Evolutionary conservation across 2,329 filamentous ascomycete species (phyloP).

Genomic region (Alternaria sp.): DNA sequence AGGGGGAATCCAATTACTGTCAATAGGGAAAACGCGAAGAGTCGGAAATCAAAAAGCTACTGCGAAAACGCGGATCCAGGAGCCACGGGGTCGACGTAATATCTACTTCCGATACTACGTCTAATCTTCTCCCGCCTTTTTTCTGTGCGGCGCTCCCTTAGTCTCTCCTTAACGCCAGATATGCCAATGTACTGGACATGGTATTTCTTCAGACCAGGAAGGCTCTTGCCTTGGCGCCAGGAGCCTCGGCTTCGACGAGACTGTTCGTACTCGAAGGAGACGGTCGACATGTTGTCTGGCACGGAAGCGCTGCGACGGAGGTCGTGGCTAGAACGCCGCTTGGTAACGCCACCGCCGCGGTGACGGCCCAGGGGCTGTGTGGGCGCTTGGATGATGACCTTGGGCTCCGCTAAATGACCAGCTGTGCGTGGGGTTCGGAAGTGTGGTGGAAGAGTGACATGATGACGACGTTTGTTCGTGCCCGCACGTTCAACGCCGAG

Average conservation of each 20-base stretch:
- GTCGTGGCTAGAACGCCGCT: conserved; percentile 23
- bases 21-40: background rate
- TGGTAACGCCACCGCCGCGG: conserved; percentile 35
- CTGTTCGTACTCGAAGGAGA: conserved; percentile 22
- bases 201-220: conserved; percentile 56
- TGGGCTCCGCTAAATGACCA: conserved; percentile 26
- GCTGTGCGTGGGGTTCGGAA: conserved; percentile 26
- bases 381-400: conserved; percentile 39
- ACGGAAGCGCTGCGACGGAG: conserved; percentile 27
- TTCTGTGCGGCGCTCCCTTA: conserved; percentile 60
- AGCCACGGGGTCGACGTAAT: conserved; percentile 44
- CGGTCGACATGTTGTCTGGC: conserved; percentile 23
- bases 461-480: conserved; percentile 43
- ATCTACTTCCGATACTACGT: conserved; percentile 61
- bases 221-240: conserved; percentile 44
- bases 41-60: background rate
- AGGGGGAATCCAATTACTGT: conserved; percentile 1
- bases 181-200: conserved; percentile 63
- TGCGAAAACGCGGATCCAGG: background rate
- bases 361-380: conserved; percentile 29
- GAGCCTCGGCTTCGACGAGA: conserved; percentile 17
- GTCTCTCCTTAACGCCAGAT: conserved; percentile 58
- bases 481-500: conserved; percentile 62
- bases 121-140: conserved; percentile 63
- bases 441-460: conserved; percentile 36